These are phyloP conservation scores for Thalassia testudinum DNA, from an alignment of 116 monocot species.

Conservation along the genomic window DNA sequence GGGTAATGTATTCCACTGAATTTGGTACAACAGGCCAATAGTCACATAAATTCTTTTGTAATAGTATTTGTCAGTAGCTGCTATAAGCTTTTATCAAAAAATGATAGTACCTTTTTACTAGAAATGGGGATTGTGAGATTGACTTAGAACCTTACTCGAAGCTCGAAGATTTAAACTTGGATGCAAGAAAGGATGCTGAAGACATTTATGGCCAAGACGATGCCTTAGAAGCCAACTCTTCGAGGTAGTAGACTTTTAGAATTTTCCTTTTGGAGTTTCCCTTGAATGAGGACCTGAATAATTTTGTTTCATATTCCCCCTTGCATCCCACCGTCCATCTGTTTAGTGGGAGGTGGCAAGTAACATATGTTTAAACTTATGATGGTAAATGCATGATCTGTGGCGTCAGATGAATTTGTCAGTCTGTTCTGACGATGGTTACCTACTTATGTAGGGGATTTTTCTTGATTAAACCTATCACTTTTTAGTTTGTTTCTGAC, in stretches of 20 bases:
- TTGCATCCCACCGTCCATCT: neutral
- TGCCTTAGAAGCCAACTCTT: conserved; percentile 38
- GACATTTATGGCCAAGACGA: conserved; percentile 39
- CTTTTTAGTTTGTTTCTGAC: neutral
- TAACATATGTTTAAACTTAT: neutral
- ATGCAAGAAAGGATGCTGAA: conserved; percentile 22
- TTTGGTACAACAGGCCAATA: neutral
- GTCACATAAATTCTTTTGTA: neutral
- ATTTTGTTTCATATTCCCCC: neutral
- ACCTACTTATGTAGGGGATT: neutral
- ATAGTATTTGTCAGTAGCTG: neutral
- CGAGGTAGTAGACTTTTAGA: conserved; percentile 23
- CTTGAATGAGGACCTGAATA: neutral
- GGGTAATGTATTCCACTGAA: neutral
- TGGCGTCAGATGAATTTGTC: neutral
- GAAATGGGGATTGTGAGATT: conserved; percentile 32
- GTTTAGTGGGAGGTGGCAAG: neutral
- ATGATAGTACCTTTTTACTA: conserved; percentile 10
- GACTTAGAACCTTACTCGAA: conserved; percentile 67
- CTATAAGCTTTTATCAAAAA: neutral
- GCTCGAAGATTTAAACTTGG: conserved; percentile 63
- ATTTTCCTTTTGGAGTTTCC: neutral
- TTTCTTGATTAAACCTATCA: neutral
- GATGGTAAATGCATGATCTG: neutral
- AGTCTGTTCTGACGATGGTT: neutral